Base-by-base conservation (phyloP, 2,329 filamentous ascomycete species). In the Pestalotiopsis sp. region DNA sequence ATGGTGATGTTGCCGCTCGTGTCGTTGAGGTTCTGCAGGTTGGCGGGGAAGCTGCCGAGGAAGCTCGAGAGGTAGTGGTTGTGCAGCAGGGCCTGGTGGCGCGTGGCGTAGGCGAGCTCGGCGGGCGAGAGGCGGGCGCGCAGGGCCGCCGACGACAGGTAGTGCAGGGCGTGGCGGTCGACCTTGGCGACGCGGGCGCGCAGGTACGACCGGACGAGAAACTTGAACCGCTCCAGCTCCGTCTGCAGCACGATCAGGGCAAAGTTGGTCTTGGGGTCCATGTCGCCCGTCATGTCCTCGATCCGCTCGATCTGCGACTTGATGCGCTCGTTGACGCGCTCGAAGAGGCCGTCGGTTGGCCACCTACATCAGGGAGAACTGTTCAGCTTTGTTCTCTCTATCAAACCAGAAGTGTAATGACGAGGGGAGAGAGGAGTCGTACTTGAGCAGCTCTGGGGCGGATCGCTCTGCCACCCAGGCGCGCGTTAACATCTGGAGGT, bases 231-330 rank as follows among this genome's bases (percentile, higher is more conserved):
- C 79, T 98, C 95, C 67, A 99, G 88, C 82, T 99, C 96, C 6
- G 97, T 98, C 84, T 99, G 96, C 67, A 98, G 91, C 71, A 99
- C 92, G 63, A 98, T 97, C 76, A 98, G 90, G 70, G 90, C 90
- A 79, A 99, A 97, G 79, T 97, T 98, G 72, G 93, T 91, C 80
- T 93, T 94, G 61, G 95, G 92, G 76, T 97, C 94, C 89, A 95
- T 92, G 77, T 93, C 91, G 71, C 92, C 92, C 13, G 92, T 95
- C 86, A 95, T 88, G 69, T 91, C 88, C 82, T 93, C 91, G 71
- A 93, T 89, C 73, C 85, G 87, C 79, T 91, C 87, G 75, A 93
- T 92, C 83, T 93, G 91, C 61, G 82, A 81, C 73, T 90, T 89
- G 72, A 94, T 89, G 69, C 91, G 87, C 70, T 89, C 88, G 81